phyloP scores from a whole-genome alignment of 306 rosid genomes.

The Hippophae rhamnoides region DNA sequence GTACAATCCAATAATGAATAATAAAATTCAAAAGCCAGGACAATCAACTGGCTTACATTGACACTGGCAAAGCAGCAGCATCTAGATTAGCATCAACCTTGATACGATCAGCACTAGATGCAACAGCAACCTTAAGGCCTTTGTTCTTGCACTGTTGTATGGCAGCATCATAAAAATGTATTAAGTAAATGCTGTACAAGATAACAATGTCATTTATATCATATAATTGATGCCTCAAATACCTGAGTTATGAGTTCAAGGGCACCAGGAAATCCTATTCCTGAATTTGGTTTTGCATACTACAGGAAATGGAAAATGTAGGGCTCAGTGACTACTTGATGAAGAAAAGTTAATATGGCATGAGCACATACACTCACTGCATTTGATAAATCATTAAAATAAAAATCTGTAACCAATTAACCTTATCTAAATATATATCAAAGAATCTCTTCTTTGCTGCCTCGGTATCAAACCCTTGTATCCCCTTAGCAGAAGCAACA shows the following conservation, averaged over 20 bases:
- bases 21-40: slow-evolving; percentile 7
- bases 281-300: slow-evolving; percentile 94
- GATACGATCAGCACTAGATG: slow-evolving; percentile 95
- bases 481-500: slow-evolving; percentile 80
- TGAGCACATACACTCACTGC: neutral
- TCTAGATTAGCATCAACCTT: slow-evolving; percentile 95
- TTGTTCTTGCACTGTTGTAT: slow-evolving; percentile 64
- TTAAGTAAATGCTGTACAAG: slow-evolving; percentile 18
- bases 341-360: neutral
- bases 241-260: slow-evolving; percentile 89
- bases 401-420: slow-evolving; percentile 6
- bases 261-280: slow-evolving; percentile 96
- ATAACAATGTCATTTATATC: slow-evolving; percentile 12
- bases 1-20: neutral
- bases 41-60: slow-evolving; percentile 47
- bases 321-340: slow-evolving; percentile 2
- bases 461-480: slow-evolving; percentile 58
- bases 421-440: slow-evolving; percentile 86
- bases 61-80: slow-evolving; percentile 76
- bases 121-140: slow-evolving; percentile 98
- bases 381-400: neutral
- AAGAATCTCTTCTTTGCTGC: slow-evolving; percentile 84
- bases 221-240: slow-evolving; percentile 7
- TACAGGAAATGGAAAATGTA: slow-evolving; percentile 27
- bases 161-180: slow-evolving; percentile 14